Percentiles rank a stretch among this genome's conserved stretches.
These are phyloP conservation scores for Amanita thiersii DNA, from an alignment of 768 basidiomycete genomes.

Conservation along the genomic window DNA sequence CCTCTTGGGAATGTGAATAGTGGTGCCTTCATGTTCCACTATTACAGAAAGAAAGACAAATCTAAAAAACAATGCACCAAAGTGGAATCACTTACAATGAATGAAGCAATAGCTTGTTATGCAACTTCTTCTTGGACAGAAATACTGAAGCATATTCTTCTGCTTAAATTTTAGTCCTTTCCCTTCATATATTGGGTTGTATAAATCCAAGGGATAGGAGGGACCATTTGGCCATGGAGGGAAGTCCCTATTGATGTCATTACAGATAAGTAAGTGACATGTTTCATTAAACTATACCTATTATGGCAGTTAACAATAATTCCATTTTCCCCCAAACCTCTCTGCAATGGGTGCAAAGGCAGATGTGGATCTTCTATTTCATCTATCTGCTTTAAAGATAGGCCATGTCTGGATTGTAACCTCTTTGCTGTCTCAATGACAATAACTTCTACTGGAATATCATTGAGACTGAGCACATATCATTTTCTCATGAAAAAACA, in stretches of 20 bases:
- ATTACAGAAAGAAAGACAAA: neutral
- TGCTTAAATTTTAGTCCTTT: constrained; percentile 1
- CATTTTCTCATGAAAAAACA: constrained; percentile 8
- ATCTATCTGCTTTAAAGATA: constrained; percentile 41
- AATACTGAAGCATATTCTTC: neutral
- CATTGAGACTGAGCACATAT: neutral
- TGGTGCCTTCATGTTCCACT: constrained; percentile 17
- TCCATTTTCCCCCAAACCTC: too few relatives aligned
- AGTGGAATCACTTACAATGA: constrained; percentile 30
- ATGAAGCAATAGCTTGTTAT: constrained; percentile 38
- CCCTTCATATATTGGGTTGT: constrained; percentile 8
- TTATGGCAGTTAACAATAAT: neutral
- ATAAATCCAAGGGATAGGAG: constrained; percentile 3
- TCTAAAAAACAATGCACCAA: neutral
- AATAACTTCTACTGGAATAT: constrained; percentile 37
- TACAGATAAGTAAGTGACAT: neutral
- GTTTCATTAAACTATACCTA: neutral
- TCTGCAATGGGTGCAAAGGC: too few relatives aligned
- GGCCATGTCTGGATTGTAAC: constrained; percentile 26
- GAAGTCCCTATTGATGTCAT: constrained; percentile 14
- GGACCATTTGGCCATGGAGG: constrained; percentile 3
- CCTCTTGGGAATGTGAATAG: too few relatives aligned
- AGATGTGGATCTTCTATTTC: constrained; percentile 35
- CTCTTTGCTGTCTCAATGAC: constrained; percentile 37
- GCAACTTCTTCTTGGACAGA: constrained; percentile 16